phyloP scores from a whole-genome alignment of 257 asterid genomes.

The Nicotiana attenuata region DNA sequence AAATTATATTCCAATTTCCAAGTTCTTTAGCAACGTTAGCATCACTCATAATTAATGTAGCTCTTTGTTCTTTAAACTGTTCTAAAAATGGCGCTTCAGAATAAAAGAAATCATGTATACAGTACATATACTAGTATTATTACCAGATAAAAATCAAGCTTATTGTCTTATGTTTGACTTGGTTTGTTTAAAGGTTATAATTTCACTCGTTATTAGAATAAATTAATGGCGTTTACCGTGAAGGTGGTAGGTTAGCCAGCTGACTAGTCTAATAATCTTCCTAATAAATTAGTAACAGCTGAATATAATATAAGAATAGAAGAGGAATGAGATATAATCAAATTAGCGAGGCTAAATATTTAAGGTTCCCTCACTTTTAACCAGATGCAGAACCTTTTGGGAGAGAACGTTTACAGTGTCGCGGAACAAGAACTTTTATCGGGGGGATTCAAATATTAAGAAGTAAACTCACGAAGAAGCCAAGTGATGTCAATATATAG shows the following conservation, averaged over 20 bases:
- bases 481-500: too few relatives aligned
- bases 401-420: too few relatives aligned
- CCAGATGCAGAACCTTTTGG: too few relatives aligned
- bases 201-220: background rate
- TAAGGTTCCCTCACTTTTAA: too few relatives aligned
- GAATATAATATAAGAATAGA: background rate
- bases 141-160: background rate
- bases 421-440: too few relatives aligned
- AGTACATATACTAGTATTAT: background rate
- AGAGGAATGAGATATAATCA: background rate
- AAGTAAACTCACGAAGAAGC: too few relatives aligned
- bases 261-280: background rate
- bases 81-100: background rate
- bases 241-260: background rate
- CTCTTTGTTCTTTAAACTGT: background rate
- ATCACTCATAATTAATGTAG: background rate
- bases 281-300: background rate
- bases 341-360: too few relatives aligned
- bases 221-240: background rate
- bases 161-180: background rate
- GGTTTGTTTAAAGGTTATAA: background rate
- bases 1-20: too few relatives aligned
- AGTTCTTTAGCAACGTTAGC: background rate
- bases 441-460: too few relatives aligned
- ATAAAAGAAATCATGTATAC: too few relatives aligned